Conservation (phyloP, 768 basidiomycete species). For the Pisolithus marmoratus region DNA sequence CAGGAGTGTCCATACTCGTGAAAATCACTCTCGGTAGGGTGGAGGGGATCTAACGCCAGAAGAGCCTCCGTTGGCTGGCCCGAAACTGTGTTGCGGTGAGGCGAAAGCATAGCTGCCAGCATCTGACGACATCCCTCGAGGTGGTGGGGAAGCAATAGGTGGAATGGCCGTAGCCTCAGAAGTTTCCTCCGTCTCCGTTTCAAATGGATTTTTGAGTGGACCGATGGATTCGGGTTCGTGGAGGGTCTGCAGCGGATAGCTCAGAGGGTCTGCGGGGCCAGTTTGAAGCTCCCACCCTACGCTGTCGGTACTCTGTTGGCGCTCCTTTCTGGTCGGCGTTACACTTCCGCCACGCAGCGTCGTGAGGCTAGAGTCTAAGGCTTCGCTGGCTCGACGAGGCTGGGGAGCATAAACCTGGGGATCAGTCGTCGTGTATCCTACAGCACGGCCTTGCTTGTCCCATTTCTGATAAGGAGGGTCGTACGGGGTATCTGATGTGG, state of each 20-base stretch:
- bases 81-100: constrained; percentile 20
- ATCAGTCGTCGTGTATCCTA: constrained; percentile 40
- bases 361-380: constrained; percentile 12
- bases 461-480: constrained; percentile 41
- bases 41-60: constrained; percentile 9
- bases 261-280: constrained; percentile 20
- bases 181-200: constrained; percentile 6
- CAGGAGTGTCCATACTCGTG: not conserved
- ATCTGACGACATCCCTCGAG: constrained; percentile 3
- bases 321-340: constrained; percentile 5
- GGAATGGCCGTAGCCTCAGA: constrained; percentile 13
- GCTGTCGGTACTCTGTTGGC: constrained; percentile 26
- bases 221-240: constrained; percentile 6
- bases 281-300: constrained; percentile 26
- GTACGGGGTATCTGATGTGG: constrained; percentile 27
- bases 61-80: constrained; percentile 1
- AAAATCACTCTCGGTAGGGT: constrained; percentile 3
- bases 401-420: constrained; percentile 47
- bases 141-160: constrained; percentile 7
- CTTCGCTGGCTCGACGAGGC: constrained; percentile 29
- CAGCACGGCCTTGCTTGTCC: constrained; percentile 44
- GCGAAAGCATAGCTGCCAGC: constrained; percentile 21
- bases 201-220: constrained; percentile 22
- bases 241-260: constrained; percentile 18
- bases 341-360: constrained; percentile 9